Conservation (phyloP, 768 basidiomycete genomes). For the Lactifluus piperatus region DNA sequence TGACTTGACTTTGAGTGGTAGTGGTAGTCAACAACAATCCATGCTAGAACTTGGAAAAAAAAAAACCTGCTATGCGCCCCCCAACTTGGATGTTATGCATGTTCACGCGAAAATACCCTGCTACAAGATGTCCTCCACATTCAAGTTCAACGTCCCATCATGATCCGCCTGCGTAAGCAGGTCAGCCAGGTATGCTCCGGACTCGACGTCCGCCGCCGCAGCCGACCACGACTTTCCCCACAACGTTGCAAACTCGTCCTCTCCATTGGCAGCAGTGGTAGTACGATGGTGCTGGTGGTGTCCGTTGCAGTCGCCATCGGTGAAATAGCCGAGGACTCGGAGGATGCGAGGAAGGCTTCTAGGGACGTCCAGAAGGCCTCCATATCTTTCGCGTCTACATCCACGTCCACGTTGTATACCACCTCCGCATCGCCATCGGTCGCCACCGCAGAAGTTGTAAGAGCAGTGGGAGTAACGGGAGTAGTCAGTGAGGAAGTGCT, state of each 20-base stretch:
- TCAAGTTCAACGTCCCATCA: background rate
- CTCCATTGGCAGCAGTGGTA: background rate
- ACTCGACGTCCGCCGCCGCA: background rate
- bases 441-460: background rate
- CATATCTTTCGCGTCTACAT: conserved; percentile 7
- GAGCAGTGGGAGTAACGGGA: background rate
- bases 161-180: background rate
- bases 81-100: no score
- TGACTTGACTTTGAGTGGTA: background rate
- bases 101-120: conserved; percentile 7
- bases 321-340: background rate
- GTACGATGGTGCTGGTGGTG: background rate
- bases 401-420: background rate
- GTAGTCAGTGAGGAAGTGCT: background rate
- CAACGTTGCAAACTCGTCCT: background rate
- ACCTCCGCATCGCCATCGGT: background rate
- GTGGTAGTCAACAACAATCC: no score
- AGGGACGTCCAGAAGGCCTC: conserved; percentile 8
- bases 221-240: background rate
- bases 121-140: conserved; percentile 10
- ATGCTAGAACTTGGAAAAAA: no score
- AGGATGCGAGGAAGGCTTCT: conserved; percentile 9
- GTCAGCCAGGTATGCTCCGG: background rate
- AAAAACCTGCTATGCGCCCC: no score
- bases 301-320: background rate